phyloP scores from a whole-genome alignment of 2,329 filamentous ascomycete genomes.

The Decorospora gaudefroyi region DNA sequence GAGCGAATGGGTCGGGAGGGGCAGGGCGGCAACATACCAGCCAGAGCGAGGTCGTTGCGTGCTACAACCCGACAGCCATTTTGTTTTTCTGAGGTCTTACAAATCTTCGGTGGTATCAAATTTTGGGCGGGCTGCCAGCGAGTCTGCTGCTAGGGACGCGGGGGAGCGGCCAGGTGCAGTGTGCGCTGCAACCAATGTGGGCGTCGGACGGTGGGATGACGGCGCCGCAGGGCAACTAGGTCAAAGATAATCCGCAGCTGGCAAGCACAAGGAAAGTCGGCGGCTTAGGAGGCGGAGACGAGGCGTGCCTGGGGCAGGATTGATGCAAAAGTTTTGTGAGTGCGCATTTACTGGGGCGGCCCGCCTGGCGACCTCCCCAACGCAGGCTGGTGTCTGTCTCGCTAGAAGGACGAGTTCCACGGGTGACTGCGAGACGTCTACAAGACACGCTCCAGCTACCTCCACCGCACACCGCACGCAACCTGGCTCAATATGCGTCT shows the following conservation, averaged over 20 bases:
- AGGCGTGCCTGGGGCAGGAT: constrained; percentile 12
- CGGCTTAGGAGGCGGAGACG: constrained; percentile 12
- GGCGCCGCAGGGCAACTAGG: constrained; percentile 36
- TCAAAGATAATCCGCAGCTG: constrained; percentile 17
- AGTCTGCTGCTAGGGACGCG: constrained; percentile 45
- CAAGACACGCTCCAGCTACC: constrained; percentile 2
- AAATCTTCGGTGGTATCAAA: constrained; percentile 5
- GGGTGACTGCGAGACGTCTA: constrained; percentile 5
- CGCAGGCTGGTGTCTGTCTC: constrained; percentile 12
- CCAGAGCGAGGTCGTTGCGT: constrained; percentile 35
- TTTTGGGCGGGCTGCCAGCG: no score
- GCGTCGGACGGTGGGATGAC: constrained; percentile 23
- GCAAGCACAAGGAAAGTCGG: no score
- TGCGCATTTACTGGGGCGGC: constrained; percentile 16
- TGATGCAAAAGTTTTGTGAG: constrained; percentile 23
- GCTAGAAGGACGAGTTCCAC: no score
- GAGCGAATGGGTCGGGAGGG: constrained; percentile 27
- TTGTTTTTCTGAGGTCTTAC: constrained; percentile 3
- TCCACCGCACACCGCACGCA: constrained; percentile 1
- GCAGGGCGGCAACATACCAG: constrained; percentile 37
- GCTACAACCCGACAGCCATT: constrained; percentile 43
- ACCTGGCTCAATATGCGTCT: no score
- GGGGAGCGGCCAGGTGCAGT: constrained; percentile 34
- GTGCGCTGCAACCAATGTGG: no score
- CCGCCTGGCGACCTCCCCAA: constrained; percentile 12